Evolutionary conservation across 192 early-diverging fungal genomes (phyloP), one percentile per base, ranked within the genome.

Genomic region (Pilobolus umbonatus): DNA sequence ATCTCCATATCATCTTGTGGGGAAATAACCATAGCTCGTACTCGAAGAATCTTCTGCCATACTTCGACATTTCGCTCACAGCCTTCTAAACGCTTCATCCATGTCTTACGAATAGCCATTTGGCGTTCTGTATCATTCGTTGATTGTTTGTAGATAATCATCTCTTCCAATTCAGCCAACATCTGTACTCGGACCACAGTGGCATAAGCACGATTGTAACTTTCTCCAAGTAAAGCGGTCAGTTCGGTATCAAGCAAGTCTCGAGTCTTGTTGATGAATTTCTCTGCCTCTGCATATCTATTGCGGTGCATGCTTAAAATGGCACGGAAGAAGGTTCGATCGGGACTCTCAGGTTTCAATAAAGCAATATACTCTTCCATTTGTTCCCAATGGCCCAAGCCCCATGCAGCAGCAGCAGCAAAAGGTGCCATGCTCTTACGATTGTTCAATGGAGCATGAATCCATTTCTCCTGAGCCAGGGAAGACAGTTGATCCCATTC

Each of bases 161-260:
- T 93, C 69, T 99, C 96, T 67, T 99, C 96, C 49, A 99, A 69
- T 68, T 99, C 96, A 0, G 93, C 90, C 60, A 99, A 85, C 95
- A 99, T 90, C 72, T 99, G 96, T 43, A 94, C 90, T 38, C 91
- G 86, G 12, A 99, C 92, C 5, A 98, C 84, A 15, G 74, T 69
- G 44, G 78, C 75, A 64, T 98, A 99, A 0, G 92, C 89, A 34
- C 95, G 87, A 67, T 88, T 92, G 61, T 98, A 98, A 39, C 92
- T 94, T 68, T 99, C 96, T 1, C 91, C 85, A 7, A 96, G 82
- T 32, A 93, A 65, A 1, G 96, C 90, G 30, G 86, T 87, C 43
- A 96, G 60, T 46, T 95, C 88, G 3, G 86, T 90, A 58, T 94
- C 90, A 22, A 98, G 61, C 51, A 93, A 68, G 42, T 88, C 86